These are phyloP conservation scores for Margaritispora aquatica DNA, from an alignment of 495 filamentous ascomycete species.

Conservation along the genomic window DNA sequence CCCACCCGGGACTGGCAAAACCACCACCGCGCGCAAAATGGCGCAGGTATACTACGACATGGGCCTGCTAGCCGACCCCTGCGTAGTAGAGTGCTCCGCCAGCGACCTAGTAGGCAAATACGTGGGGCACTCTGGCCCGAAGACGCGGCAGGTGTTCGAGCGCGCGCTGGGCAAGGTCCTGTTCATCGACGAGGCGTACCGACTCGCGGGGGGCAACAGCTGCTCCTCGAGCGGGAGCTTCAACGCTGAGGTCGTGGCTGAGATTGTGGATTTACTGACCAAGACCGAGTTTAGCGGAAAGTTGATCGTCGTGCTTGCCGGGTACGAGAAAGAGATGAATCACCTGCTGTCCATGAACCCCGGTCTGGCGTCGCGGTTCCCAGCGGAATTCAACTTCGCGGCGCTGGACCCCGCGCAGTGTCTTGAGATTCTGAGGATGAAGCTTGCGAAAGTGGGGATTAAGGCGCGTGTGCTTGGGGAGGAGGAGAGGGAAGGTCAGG, in stretches of 20 bases:
- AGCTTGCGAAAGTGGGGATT: neutral
- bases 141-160: slow-evolving; percentile 50
- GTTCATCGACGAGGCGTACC: slow-evolving; percentile 58
- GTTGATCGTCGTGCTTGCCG: slow-evolving; percentile 68
- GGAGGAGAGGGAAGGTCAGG: neutral
- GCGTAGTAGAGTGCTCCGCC: slow-evolving; percentile 34
- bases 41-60: slow-evolving; percentile 39
- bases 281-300: slow-evolving; percentile 55
- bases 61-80: slow-evolving; percentile 31
- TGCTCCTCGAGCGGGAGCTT: slow-evolving; percentile 29
- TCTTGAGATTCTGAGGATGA: slow-evolving; percentile 20
- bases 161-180: slow-evolving; percentile 51
- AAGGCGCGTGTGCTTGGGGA: neutral
- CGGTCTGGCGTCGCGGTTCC: slow-evolving; percentile 54
- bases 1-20: slow-evolving; percentile 51
- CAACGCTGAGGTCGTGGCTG: slow-evolving; percentile 56
- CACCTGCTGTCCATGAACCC: slow-evolving; percentile 56
- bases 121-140: slow-evolving; percentile 57
- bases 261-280: slow-evolving; percentile 57
- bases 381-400: slow-evolving; percentile 48
- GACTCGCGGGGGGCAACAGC: slow-evolving; percentile 38
- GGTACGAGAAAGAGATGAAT: slow-evolving; percentile 68
- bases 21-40: slow-evolving; percentile 37
- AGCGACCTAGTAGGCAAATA: slow-evolving; percentile 35
- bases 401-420: slow-evolving; percentile 38